Base-by-base conservation (phyloP, 2,329 filamentous ascomycete genomes). In the Alternaria incomplexa region DNA sequence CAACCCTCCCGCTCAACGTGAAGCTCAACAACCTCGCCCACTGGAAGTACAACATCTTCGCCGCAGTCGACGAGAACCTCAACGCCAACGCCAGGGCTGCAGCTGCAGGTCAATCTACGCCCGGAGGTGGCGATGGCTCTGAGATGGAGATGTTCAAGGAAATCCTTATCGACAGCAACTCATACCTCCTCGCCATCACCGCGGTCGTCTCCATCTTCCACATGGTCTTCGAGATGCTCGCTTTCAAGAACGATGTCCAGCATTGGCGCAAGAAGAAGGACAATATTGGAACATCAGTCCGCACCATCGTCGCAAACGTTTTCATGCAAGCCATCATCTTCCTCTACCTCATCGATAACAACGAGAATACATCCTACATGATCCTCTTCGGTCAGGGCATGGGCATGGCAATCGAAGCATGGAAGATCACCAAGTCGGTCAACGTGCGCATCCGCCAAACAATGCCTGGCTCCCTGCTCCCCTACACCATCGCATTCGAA, bases 251-350 rank as follows among this genome's bases (percentile, higher is more conserved):
- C 77, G 96, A 99, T 78, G 97, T 99, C 78, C 85, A 93, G 52
- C 96, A 99, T 82, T 99, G 96, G 89, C 93, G 94, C 78, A 97
- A 98, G 85, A 99, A 99, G 90, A 99, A 99, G 86, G 96, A 98
- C 83, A 96, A 97, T 62, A 92, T 99, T 26, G 96, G 96, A 67
- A 97, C 97, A 48, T 97, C 94, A 1, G 91, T 99, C 63, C 93
- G 96, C 61, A 96, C 95, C 30, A 99, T 99, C 75, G 85, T 99
- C 61, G 93, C 93, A 78, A 99, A 98, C 76, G 94, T 98, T 65
- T 94, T 98, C 80, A 99, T 99, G 96, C 96, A 99, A 81, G 81
- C 87, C 7, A 87, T 98, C 76, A 97, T 99, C 81, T 96, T 99
- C 87, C 86, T 99, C 48, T 99, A 99, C 81, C 87, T 99, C 28